Evolutionary conservation across 306 rosid species (phyloP).

Genomic region (Pueraria montana): DNA sequence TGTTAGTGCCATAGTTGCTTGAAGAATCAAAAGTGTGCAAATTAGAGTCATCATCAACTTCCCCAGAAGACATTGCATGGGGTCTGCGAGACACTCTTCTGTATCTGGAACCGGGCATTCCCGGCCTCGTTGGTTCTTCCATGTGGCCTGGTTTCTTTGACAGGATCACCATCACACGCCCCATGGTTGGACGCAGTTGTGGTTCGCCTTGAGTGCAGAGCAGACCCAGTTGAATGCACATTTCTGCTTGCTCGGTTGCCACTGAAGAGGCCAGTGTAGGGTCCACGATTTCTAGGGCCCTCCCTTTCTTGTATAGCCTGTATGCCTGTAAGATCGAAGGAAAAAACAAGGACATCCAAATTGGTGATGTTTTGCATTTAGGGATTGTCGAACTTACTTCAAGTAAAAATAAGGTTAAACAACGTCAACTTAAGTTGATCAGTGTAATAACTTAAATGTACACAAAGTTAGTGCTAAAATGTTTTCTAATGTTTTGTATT

Average conservation of each 20-base stretch:
- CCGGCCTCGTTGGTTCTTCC: conserved; percentile 85
- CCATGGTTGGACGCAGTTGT: conserved; percentile 72
- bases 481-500: too few species aligned
- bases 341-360: neutral
- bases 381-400: too few species aligned
- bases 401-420: too few species aligned
- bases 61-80: conserved; percentile 43
- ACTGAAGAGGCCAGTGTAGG: conserved; percentile 64
- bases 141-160: conserved; percentile 71
- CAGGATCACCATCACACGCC: conserved; percentile 74
- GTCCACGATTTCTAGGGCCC: conserved; percentile 75
- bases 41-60: conserved; percentile 54
- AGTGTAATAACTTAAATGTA: too few species aligned
- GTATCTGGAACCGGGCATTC: conserved; percentile 68
- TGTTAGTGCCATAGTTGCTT: conserved; percentile 47
- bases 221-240: conserved; percentile 58
- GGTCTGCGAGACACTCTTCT: conserved; percentile 59
- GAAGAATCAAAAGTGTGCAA: conserved; percentile 54
- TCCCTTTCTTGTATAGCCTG: conserved; percentile 84
- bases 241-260: conserved; percentile 64
- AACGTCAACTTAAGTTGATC: too few species aligned
- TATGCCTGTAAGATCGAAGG: conserved; percentile 63
- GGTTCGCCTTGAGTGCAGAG: conserved; percentile 75
- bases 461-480: too few species aligned
- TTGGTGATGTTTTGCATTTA: neutral